These are phyloP conservation scores for Wallacemonas sp. DNA, from an alignment of 208 protist genomes.

Conservation along the genomic window DNA sequence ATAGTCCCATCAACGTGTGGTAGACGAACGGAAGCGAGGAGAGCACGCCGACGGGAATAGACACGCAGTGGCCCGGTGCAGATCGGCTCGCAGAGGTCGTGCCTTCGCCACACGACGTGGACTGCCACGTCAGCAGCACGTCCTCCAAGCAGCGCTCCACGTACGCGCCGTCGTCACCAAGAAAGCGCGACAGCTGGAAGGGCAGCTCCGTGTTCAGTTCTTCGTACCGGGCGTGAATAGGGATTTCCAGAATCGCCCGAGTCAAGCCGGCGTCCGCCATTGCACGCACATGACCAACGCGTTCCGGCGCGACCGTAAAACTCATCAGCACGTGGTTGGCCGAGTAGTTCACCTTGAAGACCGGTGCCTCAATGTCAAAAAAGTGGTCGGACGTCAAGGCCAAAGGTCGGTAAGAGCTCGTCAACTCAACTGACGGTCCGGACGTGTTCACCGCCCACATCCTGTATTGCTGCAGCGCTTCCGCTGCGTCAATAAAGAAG, in stretches of 20 bases:
- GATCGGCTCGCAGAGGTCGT: not conserved
- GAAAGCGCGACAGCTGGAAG: conserved; percentile 43
- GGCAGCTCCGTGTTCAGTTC: conserved; percentile 29
- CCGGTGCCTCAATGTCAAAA: conserved; percentile 84
- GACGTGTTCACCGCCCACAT: conserved; percentile 9
- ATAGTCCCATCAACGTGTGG: conserved; percentile 38
- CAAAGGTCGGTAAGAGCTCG: conserved; percentile 15
- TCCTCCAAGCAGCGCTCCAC: conserved; percentile 47
- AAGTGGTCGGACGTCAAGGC: conserved; percentile 33
- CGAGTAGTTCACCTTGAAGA: conserved; percentile 61
- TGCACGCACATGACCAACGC: not conserved
- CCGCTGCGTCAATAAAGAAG: conserved; percentile 76
- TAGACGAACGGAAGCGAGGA: conserved; percentile 62
- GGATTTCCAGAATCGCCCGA: conserved; percentile 39
- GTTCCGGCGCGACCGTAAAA: not conserved
- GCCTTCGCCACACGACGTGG: conserved; percentile 11
- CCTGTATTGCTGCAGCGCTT: conserved; percentile 61
- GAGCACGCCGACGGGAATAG: conserved; percentile 60
- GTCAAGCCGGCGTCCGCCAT: not conserved
- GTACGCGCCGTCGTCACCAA: conserved; percentile 31
- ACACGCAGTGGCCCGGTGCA: conserved; percentile 23
- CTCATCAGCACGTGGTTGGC: conserved; percentile 37
- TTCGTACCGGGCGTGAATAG: conserved; percentile 84
- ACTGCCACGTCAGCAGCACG: conserved; percentile 21
- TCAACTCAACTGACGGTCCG: not conserved